phyloP scores from a whole-genome alignment of 345 rosid species.

The Hibiscus tridactylites region DNA sequence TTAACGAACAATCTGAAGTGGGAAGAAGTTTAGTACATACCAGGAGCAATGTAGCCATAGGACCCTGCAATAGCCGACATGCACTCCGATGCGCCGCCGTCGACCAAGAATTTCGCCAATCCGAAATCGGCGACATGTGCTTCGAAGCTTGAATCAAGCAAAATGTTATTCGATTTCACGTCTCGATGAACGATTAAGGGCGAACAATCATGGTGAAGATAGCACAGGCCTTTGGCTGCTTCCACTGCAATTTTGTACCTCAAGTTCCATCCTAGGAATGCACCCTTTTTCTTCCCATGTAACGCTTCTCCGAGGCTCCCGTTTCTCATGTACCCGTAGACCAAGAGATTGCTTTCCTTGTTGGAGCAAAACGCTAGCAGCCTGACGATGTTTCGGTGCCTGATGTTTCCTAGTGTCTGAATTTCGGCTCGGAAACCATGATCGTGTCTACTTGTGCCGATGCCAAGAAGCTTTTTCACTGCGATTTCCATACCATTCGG shows the following conservation, averaged over 20 bases:
- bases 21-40: conserved; percentile 19
- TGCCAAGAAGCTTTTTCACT: conserved; percentile 48
- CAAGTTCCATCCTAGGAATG: conserved; percentile 42
- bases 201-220: conserved; percentile 69
- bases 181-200: conserved; percentile 62
- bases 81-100: conserved; percentile 50
- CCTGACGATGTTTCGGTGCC: conserved; percentile 68
- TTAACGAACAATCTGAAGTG: conserved; percentile 4
- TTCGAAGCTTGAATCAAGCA: conserved; percentile 54
- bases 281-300: conserved; percentile 57
- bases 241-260: conserved; percentile 58
- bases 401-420: conserved; percentile 56
- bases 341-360: conserved; percentile 49
- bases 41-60: conserved; percentile 77
- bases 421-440: conserved; percentile 57
- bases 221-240: conserved; percentile 69
- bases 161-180: conserved; percentile 66
- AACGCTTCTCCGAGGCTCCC: conserved; percentile 65
- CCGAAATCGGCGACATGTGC: conserved; percentile 78
- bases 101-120: conserved; percentile 54
- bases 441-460: conserved; percentile 38
- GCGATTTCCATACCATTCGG: conserved; percentile 55
- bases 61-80: conserved; percentile 75
- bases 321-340: conserved; percentile 61
- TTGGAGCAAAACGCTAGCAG: conserved; percentile 59